These are phyloP conservation scores for Populus tremula DNA, from an alignment of 345 rosid species.

Conservation along the genomic window DNA sequence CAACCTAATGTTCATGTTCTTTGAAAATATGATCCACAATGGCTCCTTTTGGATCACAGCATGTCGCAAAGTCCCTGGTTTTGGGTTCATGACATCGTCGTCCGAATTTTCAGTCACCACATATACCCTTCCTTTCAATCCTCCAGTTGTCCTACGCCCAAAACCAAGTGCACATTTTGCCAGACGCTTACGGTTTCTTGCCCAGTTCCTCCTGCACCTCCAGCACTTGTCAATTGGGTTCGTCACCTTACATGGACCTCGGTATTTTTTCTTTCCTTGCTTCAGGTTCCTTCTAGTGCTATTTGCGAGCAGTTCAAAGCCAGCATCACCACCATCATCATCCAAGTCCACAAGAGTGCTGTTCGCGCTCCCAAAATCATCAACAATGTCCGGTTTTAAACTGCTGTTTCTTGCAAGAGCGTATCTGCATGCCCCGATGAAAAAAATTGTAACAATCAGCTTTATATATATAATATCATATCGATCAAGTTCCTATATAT, in stretches of 20 bases:
- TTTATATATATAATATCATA: too few species aligned
- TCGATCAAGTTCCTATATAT: background rate
- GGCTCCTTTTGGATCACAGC: slow-evolving; percentile 28
- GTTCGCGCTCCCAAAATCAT: background rate
- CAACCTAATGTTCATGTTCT: slow-evolving; percentile 21
- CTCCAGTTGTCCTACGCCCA: slow-evolving; percentile 21
- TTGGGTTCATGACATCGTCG: slow-evolving; percentile 2
- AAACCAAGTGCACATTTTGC: slow-evolving; percentile 27
- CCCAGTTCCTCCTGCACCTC: slow-evolving; percentile 23
- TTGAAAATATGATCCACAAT: slow-evolving; percentile 23
- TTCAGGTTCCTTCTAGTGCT: slow-evolving; percentile 19
- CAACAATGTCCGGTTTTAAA: background rate
- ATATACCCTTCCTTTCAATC: slow-evolving; percentile 7
- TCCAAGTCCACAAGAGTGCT: background rate
- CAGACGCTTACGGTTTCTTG: slow-evolving; percentile 6
- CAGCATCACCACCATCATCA: background rate
- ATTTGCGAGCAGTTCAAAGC: background rate
- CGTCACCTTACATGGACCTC: slow-evolving; percentile 17
- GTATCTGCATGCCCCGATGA: background rate
- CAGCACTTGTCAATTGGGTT: slow-evolving; percentile 26
- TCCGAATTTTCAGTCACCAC: slow-evolving; percentile 12
- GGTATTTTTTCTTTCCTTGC: slow-evolving; percentile 9
- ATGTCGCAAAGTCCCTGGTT: slow-evolving; percentile 19
- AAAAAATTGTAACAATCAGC: background rate
- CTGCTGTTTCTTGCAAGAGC: background rate